Evolutionary conservation across 352 stramenopile genomes (phyloP), one percentile per base, ranked within the genome.

Genomic region (Phytophthora sp.): DNA sequence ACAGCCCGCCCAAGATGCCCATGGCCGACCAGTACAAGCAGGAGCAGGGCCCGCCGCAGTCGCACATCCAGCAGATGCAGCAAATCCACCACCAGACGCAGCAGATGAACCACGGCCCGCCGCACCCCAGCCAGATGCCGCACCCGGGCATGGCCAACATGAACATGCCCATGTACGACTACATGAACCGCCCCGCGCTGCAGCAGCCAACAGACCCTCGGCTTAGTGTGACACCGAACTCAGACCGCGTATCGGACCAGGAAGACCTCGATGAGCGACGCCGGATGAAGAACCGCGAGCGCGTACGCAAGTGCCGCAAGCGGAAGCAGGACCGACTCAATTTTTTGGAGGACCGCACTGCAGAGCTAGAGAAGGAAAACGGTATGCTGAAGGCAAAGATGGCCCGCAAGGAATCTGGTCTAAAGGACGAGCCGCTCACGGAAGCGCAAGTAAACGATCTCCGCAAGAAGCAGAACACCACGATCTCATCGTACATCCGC

Each of bases 211-310:
- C 65, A 20, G 72, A 76, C 41, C 68, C 72, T 54, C 71, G 63
- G 15, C 65, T 79, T 11, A 89, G 73, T 49, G 75, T 82, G 17
- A 89, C 78, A 27, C 81, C 84, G 7, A 79, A 81, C 54, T 94
- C 85, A 28, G 85, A 92, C 44, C 75, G 74, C 24, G 72, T 76
- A 18, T 87, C 79, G 3, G 84, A 93, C 55, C 81, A 87, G 46
- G 84, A 94, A 24, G 87, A 95, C 43, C 50, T 95, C n/a, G 87
- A 95, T 42, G 87, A 92, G 54, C 84, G 84, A 17, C 87, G 87
- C 13, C 82, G 87, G 45, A 92, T 95, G 85, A 95, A 94, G 69
- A 95, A 95, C 72, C 85, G 87, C 24, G 87, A 95, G 69, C 85
- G 85, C 39, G 87, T 95, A 27, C 87, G 87, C 76, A 95, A 95